Conservation (phyloP, 768 basidiomycete species). For the Lanmaoa rubissima region DNA sequence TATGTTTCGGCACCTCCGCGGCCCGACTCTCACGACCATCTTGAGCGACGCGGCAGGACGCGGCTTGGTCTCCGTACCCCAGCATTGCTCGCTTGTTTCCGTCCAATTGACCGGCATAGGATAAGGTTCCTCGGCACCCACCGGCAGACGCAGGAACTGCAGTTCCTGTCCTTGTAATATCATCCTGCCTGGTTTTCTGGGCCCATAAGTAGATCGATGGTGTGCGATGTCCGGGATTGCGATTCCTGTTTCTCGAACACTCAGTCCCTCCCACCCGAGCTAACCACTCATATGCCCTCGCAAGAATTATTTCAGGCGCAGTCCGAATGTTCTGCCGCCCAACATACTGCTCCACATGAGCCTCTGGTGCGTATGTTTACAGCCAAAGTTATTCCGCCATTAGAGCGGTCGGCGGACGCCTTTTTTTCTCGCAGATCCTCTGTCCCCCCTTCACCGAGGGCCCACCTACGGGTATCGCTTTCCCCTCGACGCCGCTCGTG, state of each 20-base stretch:
- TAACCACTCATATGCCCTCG: conserved; percentile 2
- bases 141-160: background rate
- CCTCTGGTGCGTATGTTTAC: background rate
- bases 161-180: conserved; percentile 6
- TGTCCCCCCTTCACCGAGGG: background rate
- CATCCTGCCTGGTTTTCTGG: conserved; percentile 2
- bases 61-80: conserved; percentile 3
- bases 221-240: background rate
- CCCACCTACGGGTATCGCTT: background rate
- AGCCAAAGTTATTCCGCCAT: background rate
- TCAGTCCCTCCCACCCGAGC: background rate
- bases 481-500: background rate
- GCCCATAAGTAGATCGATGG: conserved; percentile 15
- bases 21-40: background rate
- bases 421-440: background rate
- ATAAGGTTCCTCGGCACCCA: conserved; percentile 19
- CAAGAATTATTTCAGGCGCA: background rate
- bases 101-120: background rate
- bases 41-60: background rate
- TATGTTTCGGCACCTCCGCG: background rate
- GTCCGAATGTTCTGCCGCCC: background rate
- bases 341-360: background rate
- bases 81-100: background rate
- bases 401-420: background rate
- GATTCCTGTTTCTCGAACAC: background rate